These are phyloP conservation scores for Leccinum variabile DNA, from an alignment of 1,284 basidiomycete species.

Conservation along the genomic window DNA sequence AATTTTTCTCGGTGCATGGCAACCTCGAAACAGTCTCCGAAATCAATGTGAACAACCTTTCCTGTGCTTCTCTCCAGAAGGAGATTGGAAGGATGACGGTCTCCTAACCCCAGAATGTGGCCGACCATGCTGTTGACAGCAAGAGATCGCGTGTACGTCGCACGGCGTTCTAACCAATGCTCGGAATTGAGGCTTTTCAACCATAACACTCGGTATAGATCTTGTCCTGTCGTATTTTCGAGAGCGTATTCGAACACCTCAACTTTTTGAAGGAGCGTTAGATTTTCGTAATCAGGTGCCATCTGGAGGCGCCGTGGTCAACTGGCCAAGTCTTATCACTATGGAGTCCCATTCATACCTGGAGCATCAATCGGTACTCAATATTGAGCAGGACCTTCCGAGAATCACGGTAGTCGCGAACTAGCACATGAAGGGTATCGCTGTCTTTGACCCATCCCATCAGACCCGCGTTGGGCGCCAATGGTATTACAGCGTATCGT, in stretches of 20 bases:
- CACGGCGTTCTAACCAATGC: slow-evolving; percentile 95
- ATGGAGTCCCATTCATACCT: slow-evolving; percentile 51
- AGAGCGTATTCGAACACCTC: slow-evolving; percentile 99
- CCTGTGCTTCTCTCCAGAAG: slow-evolving; percentile 92
- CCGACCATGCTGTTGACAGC: slow-evolving; percentile 97
- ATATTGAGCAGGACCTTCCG: slow-evolving; percentile 97
- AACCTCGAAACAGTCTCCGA: slow-evolving; percentile 93
- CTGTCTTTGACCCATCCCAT: slow-evolving; percentile 96
- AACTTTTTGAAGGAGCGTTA: slow-evolving; percentile 95
- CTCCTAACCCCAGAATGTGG: slow-evolving; percentile 97
- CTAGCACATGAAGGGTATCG: slow-evolving; percentile 97
- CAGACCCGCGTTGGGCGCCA: slow-evolving; percentile 95
- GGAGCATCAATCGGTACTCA: slow-evolving; percentile 97
- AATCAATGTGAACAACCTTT: slow-evolving; percentile 97
- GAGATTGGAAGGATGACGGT: slow-evolving; percentile 96
- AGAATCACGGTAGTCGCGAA: slow-evolving; percentile 93
- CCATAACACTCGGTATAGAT: slow-evolving; percentile 98
- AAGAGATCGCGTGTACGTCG: slow-evolving; percentile 95
- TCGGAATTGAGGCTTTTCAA: slow-evolving; percentile 94
- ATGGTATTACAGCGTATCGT: slow-evolving; percentile 89
- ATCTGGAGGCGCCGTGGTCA: slow-evolving; percentile 56
- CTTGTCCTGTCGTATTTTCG: slow-evolving; percentile 98
- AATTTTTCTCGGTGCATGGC: slow-evolving; percentile 98
- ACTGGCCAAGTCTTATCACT: neutral
- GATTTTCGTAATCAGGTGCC: slow-evolving; percentile 98